A percentile compares a stretch with the other conserved stretches of the same genome.
Conservation (phyloP, 2,329 filamentous ascomycete species). For the Ophiocordyceps camponoti-rufipedis region DNA sequence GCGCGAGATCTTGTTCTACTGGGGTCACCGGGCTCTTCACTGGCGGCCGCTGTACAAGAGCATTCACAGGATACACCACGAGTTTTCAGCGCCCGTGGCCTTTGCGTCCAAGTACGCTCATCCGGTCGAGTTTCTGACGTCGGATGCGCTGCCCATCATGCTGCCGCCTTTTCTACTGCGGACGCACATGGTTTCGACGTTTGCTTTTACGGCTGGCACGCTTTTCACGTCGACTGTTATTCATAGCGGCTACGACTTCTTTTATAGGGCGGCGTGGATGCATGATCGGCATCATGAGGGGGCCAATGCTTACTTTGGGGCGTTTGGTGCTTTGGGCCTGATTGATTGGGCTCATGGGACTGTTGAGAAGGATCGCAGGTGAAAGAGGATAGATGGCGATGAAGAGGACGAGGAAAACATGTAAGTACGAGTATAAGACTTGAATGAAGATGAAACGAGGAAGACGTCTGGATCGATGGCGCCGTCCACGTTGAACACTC, state of each 20-base stretch:
- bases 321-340: conserved; percentile 22
- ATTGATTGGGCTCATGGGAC: conserved; percentile 36
- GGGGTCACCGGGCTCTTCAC: conserved; percentile 34
- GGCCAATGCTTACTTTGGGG: conserved; percentile 34
- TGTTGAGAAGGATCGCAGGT: background rate
- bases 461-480: no score
- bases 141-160: conserved; percentile 32
- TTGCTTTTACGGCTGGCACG: conserved; percentile 27
- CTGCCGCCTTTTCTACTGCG: conserved; percentile 26
- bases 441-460: no score
- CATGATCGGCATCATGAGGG: conserved; percentile 40
- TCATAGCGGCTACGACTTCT: conserved; percentile 39
- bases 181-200: conserved; percentile 32
- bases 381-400: background rate
- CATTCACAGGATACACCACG: conserved; percentile 38
- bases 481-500: no score
- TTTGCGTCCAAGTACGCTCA: conserved; percentile 38
- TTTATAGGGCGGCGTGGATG: conserved; percentile 23
- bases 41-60: conserved; percentile 24
- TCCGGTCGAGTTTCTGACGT: conserved; percentile 33
- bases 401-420: background rate
- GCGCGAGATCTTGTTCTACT: conserved; percentile 36
- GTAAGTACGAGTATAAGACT: no score
- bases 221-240: conserved; percentile 33
- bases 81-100: conserved; percentile 34